phyloP scores from a whole-genome alignment of 2,329 filamentous ascomycete species.

The Corynespora cassiicola region DNA sequence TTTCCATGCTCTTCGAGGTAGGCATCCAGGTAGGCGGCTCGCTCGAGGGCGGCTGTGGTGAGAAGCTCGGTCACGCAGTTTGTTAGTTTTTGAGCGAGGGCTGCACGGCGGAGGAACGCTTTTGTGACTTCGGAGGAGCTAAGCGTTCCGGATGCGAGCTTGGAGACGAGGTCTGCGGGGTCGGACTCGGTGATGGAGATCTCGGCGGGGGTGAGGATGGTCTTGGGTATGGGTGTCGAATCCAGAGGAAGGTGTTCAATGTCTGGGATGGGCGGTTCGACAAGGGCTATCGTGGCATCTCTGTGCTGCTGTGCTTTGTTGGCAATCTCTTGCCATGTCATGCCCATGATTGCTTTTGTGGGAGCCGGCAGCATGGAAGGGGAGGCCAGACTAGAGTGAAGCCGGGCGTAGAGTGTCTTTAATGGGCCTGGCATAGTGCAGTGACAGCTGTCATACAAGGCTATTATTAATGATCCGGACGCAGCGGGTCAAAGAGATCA shows the following conservation, averaged over 20 bases:
- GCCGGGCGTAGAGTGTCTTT: too few species aligned
- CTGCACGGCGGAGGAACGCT: conserved; percentile 63
- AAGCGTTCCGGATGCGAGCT: conserved; percentile 53
- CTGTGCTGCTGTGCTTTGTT: conserved; percentile 54
- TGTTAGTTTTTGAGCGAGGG: conserved; percentile 58
- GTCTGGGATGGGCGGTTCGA: conserved; percentile 50
- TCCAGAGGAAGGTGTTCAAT: conserved; percentile 50
- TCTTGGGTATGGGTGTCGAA: conserved; percentile 53
- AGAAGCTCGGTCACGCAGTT: conserved; percentile 62
- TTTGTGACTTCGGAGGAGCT: conserved; percentile 54
- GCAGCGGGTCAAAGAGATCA: too few species aligned
- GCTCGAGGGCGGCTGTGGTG: conserved; percentile 23
- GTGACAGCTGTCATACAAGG: too few species aligned
- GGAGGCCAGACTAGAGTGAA: too few species aligned
- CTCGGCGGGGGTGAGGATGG: conserved; percentile 55
- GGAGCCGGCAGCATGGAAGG: too few species aligned
- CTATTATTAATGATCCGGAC: too few species aligned
- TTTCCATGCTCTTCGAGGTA: conserved; percentile 41
- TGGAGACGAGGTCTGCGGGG: conserved; percentile 50
- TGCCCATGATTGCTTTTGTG: too few species aligned
- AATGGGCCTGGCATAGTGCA: too few species aligned
- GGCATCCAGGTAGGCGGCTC: conserved; percentile 24
- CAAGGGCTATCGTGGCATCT: conserved; percentile 50
- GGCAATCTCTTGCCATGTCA: conserved; percentile 58
- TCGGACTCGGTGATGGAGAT: conserved; percentile 58